These are phyloP conservation scores for Extremus antarcticus DNA, from an alignment of 495 filamentous ascomycete species.

Conservation along the genomic window DNA sequence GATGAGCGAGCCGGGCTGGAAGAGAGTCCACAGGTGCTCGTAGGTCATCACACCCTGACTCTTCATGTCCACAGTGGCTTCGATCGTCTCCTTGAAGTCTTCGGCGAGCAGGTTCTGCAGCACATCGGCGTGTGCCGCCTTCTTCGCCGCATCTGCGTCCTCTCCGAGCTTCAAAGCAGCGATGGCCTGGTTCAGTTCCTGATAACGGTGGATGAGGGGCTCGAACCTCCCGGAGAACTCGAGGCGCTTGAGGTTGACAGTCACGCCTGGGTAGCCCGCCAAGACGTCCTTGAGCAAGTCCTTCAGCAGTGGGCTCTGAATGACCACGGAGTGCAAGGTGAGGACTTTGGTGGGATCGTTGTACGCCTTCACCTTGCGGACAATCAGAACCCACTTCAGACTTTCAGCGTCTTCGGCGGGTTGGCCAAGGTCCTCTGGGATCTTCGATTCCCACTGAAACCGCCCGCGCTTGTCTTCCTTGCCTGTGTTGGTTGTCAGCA, in stretches of 20 bases:
- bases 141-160: constrained; percentile 11
- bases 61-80: constrained; percentile 46
- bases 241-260: constrained; percentile 46
- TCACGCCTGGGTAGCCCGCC: constrained; percentile 53
- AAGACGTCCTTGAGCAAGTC: constrained; percentile 44
- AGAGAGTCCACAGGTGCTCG: constrained; percentile 46
- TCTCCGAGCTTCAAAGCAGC: constrained; percentile 35
- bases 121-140: constrained; percentile 43
- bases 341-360: constrained; percentile 52
- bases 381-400: constrained; percentile 42
- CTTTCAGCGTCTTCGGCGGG: constrained; percentile 43
- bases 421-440: constrained; percentile 37
- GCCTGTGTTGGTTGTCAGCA: constrained; percentile 1
- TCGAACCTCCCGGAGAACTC: constrained; percentile 48
- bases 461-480: constrained; percentile 34
- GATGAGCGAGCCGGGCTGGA: constrained; percentile 39
- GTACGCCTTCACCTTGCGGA: constrained; percentile 42
- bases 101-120: constrained; percentile 44
- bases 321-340: constrained; percentile 48
- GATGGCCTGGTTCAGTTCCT: constrained; percentile 38
- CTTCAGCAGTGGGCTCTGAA: constrained; percentile 56
- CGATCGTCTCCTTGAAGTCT: constrained; percentile 48
- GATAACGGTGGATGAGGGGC: constrained; percentile 59
- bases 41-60: constrained; percentile 49
- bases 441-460: constrained; percentile 32